Percentiles rank a stretch among this genome's conserved stretches.
These are phyloP conservation scores for Nitzschia sp. DNA, from an alignment of 108 stramenopile species.

Conservation along the genomic window DNA sequence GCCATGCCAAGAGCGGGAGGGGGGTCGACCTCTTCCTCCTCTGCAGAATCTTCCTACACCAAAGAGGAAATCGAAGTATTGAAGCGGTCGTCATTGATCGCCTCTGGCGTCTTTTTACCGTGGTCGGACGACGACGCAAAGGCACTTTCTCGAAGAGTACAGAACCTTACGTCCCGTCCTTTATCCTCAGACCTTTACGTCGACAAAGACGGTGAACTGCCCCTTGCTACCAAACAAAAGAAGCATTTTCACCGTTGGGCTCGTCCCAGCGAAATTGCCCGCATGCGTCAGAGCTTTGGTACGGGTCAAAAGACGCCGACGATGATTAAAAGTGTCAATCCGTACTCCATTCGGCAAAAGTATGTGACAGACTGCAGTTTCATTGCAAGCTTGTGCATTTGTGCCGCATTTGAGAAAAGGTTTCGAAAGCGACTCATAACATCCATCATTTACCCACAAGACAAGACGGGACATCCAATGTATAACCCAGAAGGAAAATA, in stretches of 20 bases:
- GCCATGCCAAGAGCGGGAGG: slow-evolving; percentile 3
- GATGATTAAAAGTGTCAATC: slow-evolving; percentile 60
- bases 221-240: slow-evolving; percentile 61
- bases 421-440: slow-evolving; percentile 68
- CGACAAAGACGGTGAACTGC: slow-evolving; percentile 67
- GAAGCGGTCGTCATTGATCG: slow-evolving; percentile 55
- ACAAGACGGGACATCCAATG: slow-evolving; percentile 53
- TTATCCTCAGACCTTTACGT: slow-evolving; percentile 5
- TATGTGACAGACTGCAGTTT: slow-evolving; percentile 93
- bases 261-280: slow-evolving; percentile 66
- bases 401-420: slow-evolving; percentile 81
- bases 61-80: slow-evolving; percentile 67
- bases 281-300: slow-evolving; percentile 33
- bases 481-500: slow-evolving; percentile 92
- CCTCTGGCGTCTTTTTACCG: slow-evolving; percentile 69
- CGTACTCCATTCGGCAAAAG: slow-evolving; percentile 79
- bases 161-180: not conserved
- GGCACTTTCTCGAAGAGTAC: slow-evolving; percentile 21
- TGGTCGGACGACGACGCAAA: slow-evolving; percentile 76
- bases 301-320: slow-evolving; percentile 24
- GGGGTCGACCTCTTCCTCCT: slow-evolving; percentile 4
- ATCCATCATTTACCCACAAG: slow-evolving; percentile 83
- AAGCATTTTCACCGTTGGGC: slow-evolving; percentile 65
- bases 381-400: slow-evolving; percentile 88
- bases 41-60: slow-evolving; percentile 23